Evolutionary conservation across 306 rosid species (phyloP), one percentile per base, ranked within the genome.

Genomic region (Cotoneaster glaucophyllus): DNA sequence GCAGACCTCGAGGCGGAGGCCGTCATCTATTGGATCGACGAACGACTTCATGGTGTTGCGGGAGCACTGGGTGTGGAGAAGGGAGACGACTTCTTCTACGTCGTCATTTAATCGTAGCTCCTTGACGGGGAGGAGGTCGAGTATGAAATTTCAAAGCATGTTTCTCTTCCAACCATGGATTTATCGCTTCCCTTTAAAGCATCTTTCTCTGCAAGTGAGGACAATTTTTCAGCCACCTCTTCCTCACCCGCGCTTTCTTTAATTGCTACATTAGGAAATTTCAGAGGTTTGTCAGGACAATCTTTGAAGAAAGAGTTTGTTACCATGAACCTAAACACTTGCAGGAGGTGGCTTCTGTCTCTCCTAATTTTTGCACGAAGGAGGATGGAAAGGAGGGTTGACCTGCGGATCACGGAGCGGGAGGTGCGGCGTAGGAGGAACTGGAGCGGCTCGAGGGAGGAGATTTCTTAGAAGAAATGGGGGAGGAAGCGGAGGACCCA

Each of bases 251-350:
- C 77, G 50, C 32, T 69, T 77, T 84, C 98, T 79, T 83, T 84
- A 45, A 85, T 73, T 28, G 70, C n/a, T 3, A 86, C 87, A 4
- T 77, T 61, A 1, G 96, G 98, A 75, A 88, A 86, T 54, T 67
- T 79, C 75, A 92, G 80, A 0, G 91, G 93, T 80, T 87, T 89
- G 37, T 84, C 85, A 34, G 91, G 91, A 82, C 73, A 79, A 67
- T 89, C 83, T 73, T 84, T 79, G 78, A 95, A 92, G 84, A 92
- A 92, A 39, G 90, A 90, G 76, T 94, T 94, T 74, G 78, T 82
- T 69, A 74, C 86, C 88, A 88, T 87, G 92, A 94, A 94, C 85
- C 96, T 86, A 76, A 94, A 88, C 76, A 82, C 93, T 83, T 94
- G 97, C 77, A 85, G 44, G 75, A 92, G 62, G 73, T 70, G 84